Evolutionary conservation across 225 moss, liverwort and hornwort species (phyloP), one percentile per base, ranked within the genome.

Genomic region (Climacium dendroides): DNA sequence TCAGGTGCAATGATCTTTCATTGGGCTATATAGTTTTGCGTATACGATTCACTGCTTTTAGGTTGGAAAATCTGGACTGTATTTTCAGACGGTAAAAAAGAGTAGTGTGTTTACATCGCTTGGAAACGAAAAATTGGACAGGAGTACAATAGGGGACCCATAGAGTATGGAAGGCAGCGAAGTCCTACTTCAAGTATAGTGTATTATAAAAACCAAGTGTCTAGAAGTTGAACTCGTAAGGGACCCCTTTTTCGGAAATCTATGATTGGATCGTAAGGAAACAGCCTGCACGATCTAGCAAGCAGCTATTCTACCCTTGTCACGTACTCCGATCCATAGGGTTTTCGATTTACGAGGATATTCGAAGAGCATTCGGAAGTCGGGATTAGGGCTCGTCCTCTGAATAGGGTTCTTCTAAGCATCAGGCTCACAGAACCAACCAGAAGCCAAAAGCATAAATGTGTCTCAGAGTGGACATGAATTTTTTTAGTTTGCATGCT

Each of bases 1-100:
- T 59, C 94, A 96, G 93, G 97, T 97, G 85, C 39, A 37, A 41
- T 75, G 50, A 34, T 43, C 79, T 59, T 66, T 58, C 47, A 58
- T 41, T 79, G 60, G 39, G 53, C 70, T 77, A 2, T 43, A 6
- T n/a, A 48, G 39, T 32, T 48, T 62, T 78, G 70, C 37, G 9
- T 45, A 5, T 60, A 15, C 47, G 63, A 74, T 55, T 77, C 37
- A 35, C 13, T 37, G 50, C 23, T 55, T n/a, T 58, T 39, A 34
- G 32, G 45, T n/a, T 81, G 37, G 67, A 60, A 29, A 41, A 41
- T 48, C 23, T 80, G 79, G 16, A 59, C 23, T 26, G 28, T 30
- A 8, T 17, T 73, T 41, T 73, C 7, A 47, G 29, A n/a, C 20
- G 50, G 15, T 52, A 3, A 43, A 41, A 8, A 53, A 16, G 52